Evolutionary conservation across 768 basidiomycete genomes (phyloP).

Genomic region (Pholiota microspora): DNA sequence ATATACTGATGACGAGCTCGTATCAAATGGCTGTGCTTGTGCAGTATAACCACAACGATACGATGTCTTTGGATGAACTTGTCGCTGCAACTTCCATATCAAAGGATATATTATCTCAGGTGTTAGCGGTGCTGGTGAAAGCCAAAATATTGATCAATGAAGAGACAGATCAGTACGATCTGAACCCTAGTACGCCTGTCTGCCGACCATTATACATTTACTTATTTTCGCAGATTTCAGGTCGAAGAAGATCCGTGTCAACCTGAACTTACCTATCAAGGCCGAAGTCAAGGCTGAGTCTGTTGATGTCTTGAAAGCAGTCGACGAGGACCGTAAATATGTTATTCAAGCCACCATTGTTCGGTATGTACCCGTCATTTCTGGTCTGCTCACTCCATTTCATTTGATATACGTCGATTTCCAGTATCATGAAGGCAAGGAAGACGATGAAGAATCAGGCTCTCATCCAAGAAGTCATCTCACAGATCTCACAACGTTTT

Average conservation of each 20-base stretch:
- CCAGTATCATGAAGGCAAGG: constrained; percentile 91
- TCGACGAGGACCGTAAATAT: constrained; percentile 97
- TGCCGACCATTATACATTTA: neutral
- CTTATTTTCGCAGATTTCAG: constrained; percentile 62
- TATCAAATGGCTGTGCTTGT: constrained; percentile 97
- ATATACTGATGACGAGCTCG: constrained; percentile 94
- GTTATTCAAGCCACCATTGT: constrained; percentile 95
- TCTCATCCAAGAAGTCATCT: constrained; percentile 86
- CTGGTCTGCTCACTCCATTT: neutral
- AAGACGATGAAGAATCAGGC: constrained; percentile 95
- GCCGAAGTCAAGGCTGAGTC: constrained; percentile 92
- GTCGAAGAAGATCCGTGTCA: constrained; percentile 91
- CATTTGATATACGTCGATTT: constrained; percentile 2
- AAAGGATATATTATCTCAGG: constrained; percentile 77
- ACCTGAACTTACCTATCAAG: constrained; percentile 90
- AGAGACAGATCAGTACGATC: constrained; percentile 85
- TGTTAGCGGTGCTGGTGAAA: constrained; percentile 73
- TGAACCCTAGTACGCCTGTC: constrained; percentile 64
- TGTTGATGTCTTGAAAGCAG: constrained; percentile 86
- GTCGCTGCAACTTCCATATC: constrained; percentile 74
- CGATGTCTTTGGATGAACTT: constrained; percentile 79
- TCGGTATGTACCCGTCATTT: constrained; percentile 40
- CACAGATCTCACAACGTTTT: constrained; percentile 85
- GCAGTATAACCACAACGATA: constrained; percentile 94
- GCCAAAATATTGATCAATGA: constrained; percentile 89